Percentiles rank a stretch among this genome's conserved stretches.
Evolutionary conservation across 2,329 filamentous ascomycete species (phyloP).

Genomic region (Colletotrichum lini): DNA sequence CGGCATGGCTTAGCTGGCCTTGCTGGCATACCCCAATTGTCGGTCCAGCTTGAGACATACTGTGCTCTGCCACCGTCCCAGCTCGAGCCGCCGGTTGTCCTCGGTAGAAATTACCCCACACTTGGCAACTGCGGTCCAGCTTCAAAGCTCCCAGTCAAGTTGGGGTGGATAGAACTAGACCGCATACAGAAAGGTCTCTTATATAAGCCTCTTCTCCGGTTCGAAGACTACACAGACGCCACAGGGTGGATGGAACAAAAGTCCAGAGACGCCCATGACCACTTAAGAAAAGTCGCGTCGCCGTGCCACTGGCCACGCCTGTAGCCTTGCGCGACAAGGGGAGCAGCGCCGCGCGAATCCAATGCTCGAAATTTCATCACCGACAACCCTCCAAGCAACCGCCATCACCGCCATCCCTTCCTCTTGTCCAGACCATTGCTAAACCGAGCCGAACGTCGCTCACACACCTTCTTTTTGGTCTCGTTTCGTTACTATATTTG

Average conservation of each 20-base stretch:
- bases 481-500: not conserved
- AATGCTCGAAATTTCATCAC: constrained; percentile 39
- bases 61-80: constrained; percentile 11
- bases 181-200: not conserved
- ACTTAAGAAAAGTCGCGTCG: constrained; percentile 43
- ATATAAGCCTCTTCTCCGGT: not conserved
- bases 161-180: constrained; percentile 26
- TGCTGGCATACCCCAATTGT: constrained; percentile 11
- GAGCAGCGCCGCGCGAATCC: constrained; percentile 27
- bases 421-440: constrained; percentile 1
- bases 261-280: constrained; percentile 7
- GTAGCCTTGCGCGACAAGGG: constrained; percentile 39
- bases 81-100: constrained; percentile 15
- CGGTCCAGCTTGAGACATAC: constrained; percentile 21
- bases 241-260: not conserved
- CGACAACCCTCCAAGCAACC: constrained; percentile 20
- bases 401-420: constrained; percentile 25
- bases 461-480: not conserved
- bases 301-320: constrained; percentile 32
- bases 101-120: constrained; percentile 38
- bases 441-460: constrained; percentile 18
- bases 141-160: constrained; percentile 14
- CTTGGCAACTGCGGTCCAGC: constrained; percentile 32
- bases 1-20: constrained; percentile 17
- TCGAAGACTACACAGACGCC: not conserved